Conservation (phyloP, 768 basidiomycete genomes). For the Inosperma sp. region DNA sequence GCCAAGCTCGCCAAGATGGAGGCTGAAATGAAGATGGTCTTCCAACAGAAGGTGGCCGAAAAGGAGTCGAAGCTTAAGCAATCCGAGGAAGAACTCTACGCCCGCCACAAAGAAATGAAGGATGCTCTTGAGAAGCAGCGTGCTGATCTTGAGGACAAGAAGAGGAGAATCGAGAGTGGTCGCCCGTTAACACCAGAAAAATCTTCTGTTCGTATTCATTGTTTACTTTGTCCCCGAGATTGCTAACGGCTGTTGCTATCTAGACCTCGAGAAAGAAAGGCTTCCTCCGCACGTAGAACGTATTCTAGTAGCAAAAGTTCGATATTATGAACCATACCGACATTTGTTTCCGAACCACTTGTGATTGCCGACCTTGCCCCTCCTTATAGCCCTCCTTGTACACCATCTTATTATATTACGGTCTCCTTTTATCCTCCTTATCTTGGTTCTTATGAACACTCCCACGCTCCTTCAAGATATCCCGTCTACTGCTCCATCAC, state of each 20-base stretch:
- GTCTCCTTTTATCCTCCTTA: conserved; percentile 35
- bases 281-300: conserved; percentile 61
- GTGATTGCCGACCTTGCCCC: conserved; percentile 23
- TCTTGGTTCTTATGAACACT: conserved; percentile 54
- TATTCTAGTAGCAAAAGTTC: background rate
- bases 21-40: conserved; percentile 99
- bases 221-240: conserved; percentile 12
- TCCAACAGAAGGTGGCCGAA: conserved; percentile 99
- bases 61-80: conserved; percentile 99
- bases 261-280: conserved; percentile 69
- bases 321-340: background rate
- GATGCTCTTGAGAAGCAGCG: conserved; percentile 98
- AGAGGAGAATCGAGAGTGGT: conserved; percentile 90
- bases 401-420: conserved; percentile 37
- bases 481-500: conserved; percentile 44
- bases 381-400: conserved; percentile 33
- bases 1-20: conserved; percentile 99
- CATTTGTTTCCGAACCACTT: conserved; percentile 3
- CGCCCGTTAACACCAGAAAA: conserved; percentile 96
- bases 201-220: conserved; percentile 55
- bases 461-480: conserved; percentile 60
- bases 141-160: conserved; percentile 94
- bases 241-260: conserved; percentile 15
- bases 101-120: conserved; percentile 99
- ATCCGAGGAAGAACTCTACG: conserved; percentile 97